These are phyloP conservation scores for Eimeria nieschulzi DNA, from an alignment of 169 alveolate species.

Conservation along the genomic window DNA sequence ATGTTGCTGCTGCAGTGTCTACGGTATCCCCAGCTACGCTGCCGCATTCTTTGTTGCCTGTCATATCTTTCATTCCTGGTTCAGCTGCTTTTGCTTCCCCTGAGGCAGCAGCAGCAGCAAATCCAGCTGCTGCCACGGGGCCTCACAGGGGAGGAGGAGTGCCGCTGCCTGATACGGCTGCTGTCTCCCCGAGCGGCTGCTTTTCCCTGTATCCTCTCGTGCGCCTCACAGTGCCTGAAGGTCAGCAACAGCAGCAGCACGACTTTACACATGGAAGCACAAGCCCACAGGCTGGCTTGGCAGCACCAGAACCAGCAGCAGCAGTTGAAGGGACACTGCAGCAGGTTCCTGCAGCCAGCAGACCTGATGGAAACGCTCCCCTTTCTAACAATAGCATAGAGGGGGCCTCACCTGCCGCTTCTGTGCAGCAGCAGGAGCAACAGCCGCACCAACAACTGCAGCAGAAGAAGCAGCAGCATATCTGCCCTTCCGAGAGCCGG, in stretches of 20 bases:
- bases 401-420: not conserved
- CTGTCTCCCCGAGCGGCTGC: not conserved
- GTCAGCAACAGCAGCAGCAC: conserved; percentile 4
- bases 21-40: conserved; percentile 13
- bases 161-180: not conserved
- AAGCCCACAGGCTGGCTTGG: too few species aligned
- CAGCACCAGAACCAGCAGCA: too few species aligned
- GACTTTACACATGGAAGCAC: not conserved
- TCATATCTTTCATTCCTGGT: not conserved
- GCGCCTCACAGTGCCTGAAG: not conserved
- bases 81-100: not conserved
- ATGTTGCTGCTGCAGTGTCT: not conserved
- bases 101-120: conserved; percentile 2
- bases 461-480: not conserved
- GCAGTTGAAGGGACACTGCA: too few species aligned
- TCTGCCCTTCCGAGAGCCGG: not conserved
- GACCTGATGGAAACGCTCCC: too few species aligned
- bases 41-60: conserved; percentile 7
- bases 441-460: not conserved
- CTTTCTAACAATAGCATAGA: too few species aligned
- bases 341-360: too few species aligned
- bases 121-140: not conserved
- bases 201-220: not conserved
- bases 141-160: not conserved
- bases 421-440: not conserved